Base-by-base conservation (phyloP, 2,329 filamentous ascomycete species). In the Cryphonectria radicalis region DNA sequence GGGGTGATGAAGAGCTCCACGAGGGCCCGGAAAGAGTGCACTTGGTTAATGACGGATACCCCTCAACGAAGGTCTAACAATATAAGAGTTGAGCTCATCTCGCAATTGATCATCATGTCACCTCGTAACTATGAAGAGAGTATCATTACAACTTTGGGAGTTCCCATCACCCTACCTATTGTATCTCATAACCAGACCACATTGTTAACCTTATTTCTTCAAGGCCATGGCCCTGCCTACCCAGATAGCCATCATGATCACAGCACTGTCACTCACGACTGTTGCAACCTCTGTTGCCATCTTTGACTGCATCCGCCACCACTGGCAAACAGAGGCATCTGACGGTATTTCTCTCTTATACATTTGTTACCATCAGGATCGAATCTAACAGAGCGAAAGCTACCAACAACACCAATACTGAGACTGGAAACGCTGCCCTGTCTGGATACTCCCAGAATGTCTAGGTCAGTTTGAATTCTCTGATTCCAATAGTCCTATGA, bases 201-300 rank as follows among this genome's bases (percentile, higher is more conserved):
- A n/a, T 50, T n/a, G 22, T n/a, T 7, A 2, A 2, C 19, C 22
- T 46, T 17, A 6, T 50, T n/a, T n/a, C 8, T 22, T 50, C 22
- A 14, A 28, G 25, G 19, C 55, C 25, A 62, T 62, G 59, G 35
- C 32, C 13, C 4, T 40, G 8, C 32, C 59, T 14, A 40, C n/a
- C 10, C 59, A 68, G 50, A 40, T 57, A 1, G 57, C 14, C 8
- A 50, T 68, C 40, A 62, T 62, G 43, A 43, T 40, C 43, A 37
- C 8, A 6, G 67, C 59, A 14, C 43, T 69, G 8, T 42, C 46
- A 2, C 17, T 69, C 4, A 64, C 43, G 35, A 42, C 59, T 13
- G 5, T 65, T 28, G 67, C 60, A 17, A 69, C 67, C 10, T 50
- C 46, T n/a, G 42, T 69, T 25, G 60, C 67, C 17, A 7, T 69